phyloP scores from a whole-genome alignment of 2,329 filamentous ascomycete genomes.

The Bipolaris cookei region DNA sequence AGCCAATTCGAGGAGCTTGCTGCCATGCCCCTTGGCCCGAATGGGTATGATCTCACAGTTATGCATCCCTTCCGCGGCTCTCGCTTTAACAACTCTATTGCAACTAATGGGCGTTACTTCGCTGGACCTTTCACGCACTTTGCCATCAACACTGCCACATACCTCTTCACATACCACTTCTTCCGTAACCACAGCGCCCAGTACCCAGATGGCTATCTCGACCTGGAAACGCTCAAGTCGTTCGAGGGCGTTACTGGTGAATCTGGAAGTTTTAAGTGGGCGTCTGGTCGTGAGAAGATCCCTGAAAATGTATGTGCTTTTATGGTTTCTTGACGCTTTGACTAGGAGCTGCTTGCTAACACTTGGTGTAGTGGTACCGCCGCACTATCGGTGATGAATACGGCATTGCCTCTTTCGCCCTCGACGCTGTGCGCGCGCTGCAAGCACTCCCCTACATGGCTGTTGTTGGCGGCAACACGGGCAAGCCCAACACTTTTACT shows the following conservation, averaged over 20 bases:
- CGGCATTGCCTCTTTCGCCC: not conserved
- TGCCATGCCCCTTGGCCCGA: conserved; percentile 4
- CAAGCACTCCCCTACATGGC: conserved; percentile 14
- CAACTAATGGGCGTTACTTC: conserved; percentile 21
- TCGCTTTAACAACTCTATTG: conserved; percentile 25
- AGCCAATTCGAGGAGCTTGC: conserved; percentile 6
- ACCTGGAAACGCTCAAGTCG: conserved; percentile 23
- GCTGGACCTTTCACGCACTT: conserved; percentile 27
- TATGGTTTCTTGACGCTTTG: not conserved
- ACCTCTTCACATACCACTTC: conserved; percentile 16
- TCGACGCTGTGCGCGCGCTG: conserved; percentile 11
- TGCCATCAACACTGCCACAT: conserved; percentile 19
- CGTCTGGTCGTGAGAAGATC: conserved; percentile 26
- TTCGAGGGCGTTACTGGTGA: conserved; percentile 30
- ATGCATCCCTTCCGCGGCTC: conserved; percentile 20
- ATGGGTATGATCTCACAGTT: conserved; percentile 7
- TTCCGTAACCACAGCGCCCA: conserved; percentile 32
- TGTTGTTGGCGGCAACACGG: conserved; percentile 28
- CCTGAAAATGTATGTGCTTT: conserved; percentile 26
- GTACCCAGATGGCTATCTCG: conserved; percentile 25
- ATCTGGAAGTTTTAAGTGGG: conserved; percentile 25
- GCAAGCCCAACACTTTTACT: conserved; percentile 27
- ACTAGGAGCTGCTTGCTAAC: conserved; percentile 7
- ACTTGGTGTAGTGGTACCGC: conserved; percentile 8
- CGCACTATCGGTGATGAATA: conserved; percentile 25